Evolutionary conservation across 306 rosid species (phyloP), one percentile per base, ranked within the genome.

Genomic region (Rosa multiflora): DNA sequence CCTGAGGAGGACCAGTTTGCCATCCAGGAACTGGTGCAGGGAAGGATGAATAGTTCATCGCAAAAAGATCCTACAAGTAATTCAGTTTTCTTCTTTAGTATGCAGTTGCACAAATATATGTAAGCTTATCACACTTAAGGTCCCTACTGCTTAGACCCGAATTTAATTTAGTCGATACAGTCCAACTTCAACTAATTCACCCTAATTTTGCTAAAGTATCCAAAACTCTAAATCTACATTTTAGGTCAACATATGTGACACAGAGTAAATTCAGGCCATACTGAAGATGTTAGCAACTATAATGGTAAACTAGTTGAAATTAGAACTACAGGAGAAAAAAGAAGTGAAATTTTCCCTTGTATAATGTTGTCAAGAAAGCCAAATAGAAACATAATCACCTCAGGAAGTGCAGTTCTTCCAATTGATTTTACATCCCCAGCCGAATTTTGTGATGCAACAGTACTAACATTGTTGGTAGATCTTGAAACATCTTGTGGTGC

Each of bases 321-420:
- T 59, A 15, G 56, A 67, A 6, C 17, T 21, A 64, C 21, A 15
- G 68, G 44, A 26, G 8, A 5, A 42, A 37, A 47, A 26, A 26
- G 18, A 62, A 46, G 37, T 62, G 21, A 3, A 44, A 26, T 14
- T 8, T 53, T 40, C 13, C 53, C n/a, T 14, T 43, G 15, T 76
- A 29, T 9, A 29, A 63, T 17, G 37, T 10, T 43, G 55, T 20
- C 61, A 46, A 48, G 18, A 72, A 73, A 73, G 80, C 29, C 70
- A 72, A 80, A 11, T 44, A 69, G 69, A 69, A 77, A 68, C 58
- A 56, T 42, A 66, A 74, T 74, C 89, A 93, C 99, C 87, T 73
- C 96, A 29, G 99, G 94, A 76, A 93, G 86, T 79, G 84, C 99
- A 76, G 32, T 86, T 87, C 97, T 87, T 85, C 94, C 93, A 77